These are phyloP conservation scores for Juglanconis oblonga DNA, from an alignment of 2,329 filamentous ascomycete species.

Conservation along the genomic window DNA sequence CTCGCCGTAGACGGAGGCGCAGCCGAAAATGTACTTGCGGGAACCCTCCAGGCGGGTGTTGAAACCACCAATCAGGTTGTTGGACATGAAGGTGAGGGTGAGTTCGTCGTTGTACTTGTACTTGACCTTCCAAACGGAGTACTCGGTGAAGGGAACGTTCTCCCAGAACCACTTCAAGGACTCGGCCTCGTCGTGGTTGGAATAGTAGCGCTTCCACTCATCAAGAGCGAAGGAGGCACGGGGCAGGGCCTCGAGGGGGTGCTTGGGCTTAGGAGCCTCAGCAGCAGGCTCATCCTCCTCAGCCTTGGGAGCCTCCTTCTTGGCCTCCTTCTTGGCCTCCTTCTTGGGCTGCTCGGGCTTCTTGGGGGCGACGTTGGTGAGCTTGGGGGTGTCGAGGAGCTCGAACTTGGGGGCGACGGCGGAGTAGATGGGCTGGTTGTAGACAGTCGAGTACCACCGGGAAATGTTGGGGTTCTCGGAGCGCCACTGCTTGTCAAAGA, in stretches of 20 bases:
- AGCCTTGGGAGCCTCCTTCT: slow-evolving; percentile 39
- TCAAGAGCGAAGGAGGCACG: slow-evolving; percentile 81
- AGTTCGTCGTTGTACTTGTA: slow-evolving; percentile 99
- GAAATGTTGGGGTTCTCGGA: slow-evolving; percentile 77
- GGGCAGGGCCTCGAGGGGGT: slow-evolving; percentile 83
- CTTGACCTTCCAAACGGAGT: slow-evolving; percentile 88
- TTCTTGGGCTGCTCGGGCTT: slow-evolving; percentile 72
- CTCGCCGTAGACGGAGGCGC: slow-evolving; percentile 81
- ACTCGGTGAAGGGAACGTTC: slow-evolving; percentile 90
- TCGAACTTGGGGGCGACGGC: slow-evolving; percentile 72
- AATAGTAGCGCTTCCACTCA: slow-evolving; percentile 99
- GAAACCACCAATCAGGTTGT: slow-evolving; percentile 98
- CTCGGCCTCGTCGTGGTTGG: slow-evolving; percentile 83
- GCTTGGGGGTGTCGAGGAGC: slow-evolving; percentile 80
- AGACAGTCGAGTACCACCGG: slow-evolving; percentile 93
- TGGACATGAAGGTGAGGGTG: slow-evolving; percentile 96
- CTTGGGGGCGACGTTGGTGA: slow-evolving; percentile 67
- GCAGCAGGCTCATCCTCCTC: slow-evolving; percentile 46
- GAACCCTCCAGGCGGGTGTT: slow-evolving; percentile 95
- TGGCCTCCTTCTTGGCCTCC: slow-evolving; percentile 43
- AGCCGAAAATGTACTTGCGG: slow-evolving; percentile 97
- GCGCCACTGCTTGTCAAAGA: slow-evolving; percentile 92
- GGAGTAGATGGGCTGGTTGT: slow-evolving; percentile 89
- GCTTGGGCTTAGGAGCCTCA: slow-evolving; percentile 85
- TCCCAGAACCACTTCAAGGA: slow-evolving; percentile 99